Base-by-base conservation (phyloP, 352 stramenopile genomes). In the Phytophthora pini region DNA sequence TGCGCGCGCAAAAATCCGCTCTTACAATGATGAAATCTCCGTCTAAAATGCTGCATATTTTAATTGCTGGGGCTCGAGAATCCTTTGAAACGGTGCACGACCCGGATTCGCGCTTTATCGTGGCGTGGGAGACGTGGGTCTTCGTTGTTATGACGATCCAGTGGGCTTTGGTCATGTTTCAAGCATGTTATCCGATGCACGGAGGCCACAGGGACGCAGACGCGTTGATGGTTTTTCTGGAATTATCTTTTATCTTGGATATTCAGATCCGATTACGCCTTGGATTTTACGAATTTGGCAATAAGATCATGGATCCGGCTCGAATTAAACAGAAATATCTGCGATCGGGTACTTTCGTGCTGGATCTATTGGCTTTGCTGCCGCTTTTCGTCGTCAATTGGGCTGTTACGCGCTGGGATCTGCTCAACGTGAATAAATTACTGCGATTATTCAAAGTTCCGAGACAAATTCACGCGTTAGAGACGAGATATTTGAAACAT, bases 371-470 rank as follows among this genome's bases (percentile, higher is more conserved):
- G 3, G 74, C 82, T 7, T n/a, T 90, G 0, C 29, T 88, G 0
- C 84, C 84, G 4, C 43, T 93, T 0, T 87, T 77, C 43, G 36
- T 80, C 26, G 57, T 86, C 24, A 89, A 89, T n/a, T 90, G 77
- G 74, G 39, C 26, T 4, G 6, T 77, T 50, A n/a, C 47, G 0
- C 74, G 76, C 17, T 72, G 65, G 44, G 76, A 88, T 22, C 13
- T 85, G 24, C 47, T 89, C 4, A 92, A 90, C 49, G 20, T 88
- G 0, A 92, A 90, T 59, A 92, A 90, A 44, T 43, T 92, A 5
- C 7, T 87, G 8, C 71, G 83, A 1, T 32, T 90, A 5, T 56
- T 75, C 24, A 92, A 89, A 53, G 79, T 90, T 11, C 80, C 83
- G 0, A 68, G 31, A 0, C 83, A 90, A 32, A 68, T 92, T 13